Percentiles rank a stretch among this genome's conserved stretches.
Evolutionary conservation across 345 rosid genomes (phyloP).

Genomic region (Salix udensis): DNA sequence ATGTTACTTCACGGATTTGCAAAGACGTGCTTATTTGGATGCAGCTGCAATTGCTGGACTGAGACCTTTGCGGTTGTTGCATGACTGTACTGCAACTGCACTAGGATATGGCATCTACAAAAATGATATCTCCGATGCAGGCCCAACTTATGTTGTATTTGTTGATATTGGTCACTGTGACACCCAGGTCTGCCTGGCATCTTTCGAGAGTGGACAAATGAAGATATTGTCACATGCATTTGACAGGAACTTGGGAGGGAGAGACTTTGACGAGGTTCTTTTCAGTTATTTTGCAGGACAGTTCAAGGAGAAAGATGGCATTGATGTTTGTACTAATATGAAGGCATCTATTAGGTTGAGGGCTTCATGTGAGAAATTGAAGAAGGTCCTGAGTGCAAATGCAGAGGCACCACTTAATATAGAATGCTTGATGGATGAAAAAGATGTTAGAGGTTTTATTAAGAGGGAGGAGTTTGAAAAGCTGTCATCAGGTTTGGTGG

Average conservation of each 20-base stretch:
- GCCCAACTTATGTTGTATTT: slow-evolving; percentile 42
- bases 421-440: slow-evolving; percentile 69
- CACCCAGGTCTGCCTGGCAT: slow-evolving; percentile 54
- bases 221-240: slow-evolving; percentile 40
- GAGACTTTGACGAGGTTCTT: slow-evolving; percentile 56
- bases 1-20: slow-evolving; percentile 52
- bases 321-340: slow-evolving; percentile 53
- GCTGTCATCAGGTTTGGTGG: slow-evolving; percentile 34
- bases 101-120: slow-evolving; percentile 71
- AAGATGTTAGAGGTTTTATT: slow-evolving; percentile 61
- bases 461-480: slow-evolving; percentile 64
- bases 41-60: slow-evolving; percentile 65
- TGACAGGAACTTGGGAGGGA: neutral
- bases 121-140: slow-evolving; percentile 42
- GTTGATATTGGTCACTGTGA: slow-evolving; percentile 62
- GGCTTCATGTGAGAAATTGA: slow-evolving; percentile 60
- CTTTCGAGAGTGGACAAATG: slow-evolving; percentile 49
- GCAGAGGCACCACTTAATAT: slow-evolving; percentile 61
- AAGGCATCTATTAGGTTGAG: slow-evolving; percentile 57
- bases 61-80: slow-evolving; percentile 56
- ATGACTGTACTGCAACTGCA: slow-evolving; percentile 63
- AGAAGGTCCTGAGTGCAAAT: slow-evolving; percentile 70
- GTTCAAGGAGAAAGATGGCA: slow-evolving; percentile 52
- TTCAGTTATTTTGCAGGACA: slow-evolving; percentile 45
- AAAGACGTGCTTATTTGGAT: slow-evolving; percentile 57